Evolutionary conservation across 2,329 filamentous ascomycete species (phyloP).

Genomic region (Exserohilum rostratum): DNA sequence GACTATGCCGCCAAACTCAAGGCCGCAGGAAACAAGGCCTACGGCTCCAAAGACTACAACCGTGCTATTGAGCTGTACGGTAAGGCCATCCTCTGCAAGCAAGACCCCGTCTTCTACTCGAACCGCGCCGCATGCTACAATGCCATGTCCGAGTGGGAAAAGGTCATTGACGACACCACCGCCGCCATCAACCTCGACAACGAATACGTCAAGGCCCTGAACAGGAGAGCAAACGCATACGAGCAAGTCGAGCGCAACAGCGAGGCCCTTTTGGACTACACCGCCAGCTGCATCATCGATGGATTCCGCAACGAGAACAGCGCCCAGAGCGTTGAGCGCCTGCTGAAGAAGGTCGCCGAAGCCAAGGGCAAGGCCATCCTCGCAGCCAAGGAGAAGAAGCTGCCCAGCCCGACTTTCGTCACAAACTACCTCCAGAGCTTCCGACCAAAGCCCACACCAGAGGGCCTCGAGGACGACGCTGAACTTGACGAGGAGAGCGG

Average conservation of each 20-base stretch:
- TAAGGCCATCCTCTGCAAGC: conserved; percentile 94
- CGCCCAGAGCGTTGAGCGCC: conserved; percentile 85
- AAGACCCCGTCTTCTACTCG: conserved; percentile 97
- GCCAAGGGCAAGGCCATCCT: conserved; percentile 91
- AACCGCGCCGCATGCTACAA: conserved; percentile 98
- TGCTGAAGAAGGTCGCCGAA: conserved; percentile 97
- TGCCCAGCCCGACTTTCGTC: conserved; percentile 95
- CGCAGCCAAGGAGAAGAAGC: conserved; percentile 76
- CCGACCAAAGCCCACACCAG: conserved; percentile 79
- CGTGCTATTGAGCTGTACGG: conserved; percentile 93
- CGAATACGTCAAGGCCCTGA: conserved; percentile 96
- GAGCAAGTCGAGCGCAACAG: conserved; percentile 90
- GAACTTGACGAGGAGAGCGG: conserved; percentile 79
- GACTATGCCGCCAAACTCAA: conserved; percentile 91
- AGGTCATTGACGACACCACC: conserved; percentile 95
- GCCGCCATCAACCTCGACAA: conserved; percentile 92
- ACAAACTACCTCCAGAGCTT: conserved; percentile 99
- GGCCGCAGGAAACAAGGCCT: conserved; percentile 94
- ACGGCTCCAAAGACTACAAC: conserved; percentile 91
- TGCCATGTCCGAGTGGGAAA: conserved; percentile 88
- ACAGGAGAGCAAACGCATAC: conserved; percentile 94
- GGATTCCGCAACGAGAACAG: conserved; percentile 91
- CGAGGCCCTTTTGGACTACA: conserved; percentile 95
- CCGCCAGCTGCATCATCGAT: conserved; percentile 98
- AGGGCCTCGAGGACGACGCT: conserved; percentile 79